These are phyloP conservation scores for Piper betle DNA, from an alignment of 164 flowering plant genomes.

Conservation along the genomic window DNA sequence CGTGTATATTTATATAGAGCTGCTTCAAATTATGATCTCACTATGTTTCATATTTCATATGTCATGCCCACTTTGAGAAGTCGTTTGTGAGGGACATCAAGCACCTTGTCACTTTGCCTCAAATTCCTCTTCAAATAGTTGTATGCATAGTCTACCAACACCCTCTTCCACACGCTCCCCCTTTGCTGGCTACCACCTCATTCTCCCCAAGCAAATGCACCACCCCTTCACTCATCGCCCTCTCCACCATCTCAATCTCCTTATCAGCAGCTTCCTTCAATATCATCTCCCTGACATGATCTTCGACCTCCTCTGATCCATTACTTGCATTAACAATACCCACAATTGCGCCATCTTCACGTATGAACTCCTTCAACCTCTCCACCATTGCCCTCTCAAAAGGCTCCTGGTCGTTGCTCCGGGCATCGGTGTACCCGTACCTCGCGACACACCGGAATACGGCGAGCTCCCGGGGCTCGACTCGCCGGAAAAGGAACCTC, in stretches of 20 bases:
- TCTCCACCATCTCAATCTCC: constrained; percentile 30
- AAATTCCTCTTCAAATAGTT: constrained; percentile 45
- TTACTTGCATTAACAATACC: not conserved
- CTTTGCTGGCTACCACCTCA: constrained; percentile 51
- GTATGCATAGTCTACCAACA: constrained; percentile 48
- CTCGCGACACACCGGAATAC: constrained; percentile 65
- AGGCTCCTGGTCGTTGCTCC: constrained; percentile 31
- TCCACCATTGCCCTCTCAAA: constrained; percentile 47
- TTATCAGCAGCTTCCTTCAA: constrained; percentile 6
- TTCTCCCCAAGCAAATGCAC: constrained; percentile 55
- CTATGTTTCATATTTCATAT: constrained; percentile 33
- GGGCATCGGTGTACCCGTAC: constrained; percentile 62
- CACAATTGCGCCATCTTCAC: constrained; percentile 12
- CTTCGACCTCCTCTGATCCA: not conserved
- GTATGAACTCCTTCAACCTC: constrained; percentile 39
- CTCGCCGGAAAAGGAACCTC: constrained; percentile 49
- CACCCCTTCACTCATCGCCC: constrained; percentile 29
- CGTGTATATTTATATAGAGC: too few species aligned
- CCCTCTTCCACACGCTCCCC: constrained; percentile 29
- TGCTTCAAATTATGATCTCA: too few species aligned
- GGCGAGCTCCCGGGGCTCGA: constrained; percentile 31
- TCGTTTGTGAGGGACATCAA: constrained; percentile 48
- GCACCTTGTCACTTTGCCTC: constrained; percentile 38
- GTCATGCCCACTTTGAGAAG: constrained; percentile 72
- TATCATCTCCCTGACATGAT: constrained; percentile 7